Evolutionary conservation across 768 basidiomycete genomes (phyloP), one percentile per base, ranked within the genome.

Genomic region (Obba rivulosa): DNA sequence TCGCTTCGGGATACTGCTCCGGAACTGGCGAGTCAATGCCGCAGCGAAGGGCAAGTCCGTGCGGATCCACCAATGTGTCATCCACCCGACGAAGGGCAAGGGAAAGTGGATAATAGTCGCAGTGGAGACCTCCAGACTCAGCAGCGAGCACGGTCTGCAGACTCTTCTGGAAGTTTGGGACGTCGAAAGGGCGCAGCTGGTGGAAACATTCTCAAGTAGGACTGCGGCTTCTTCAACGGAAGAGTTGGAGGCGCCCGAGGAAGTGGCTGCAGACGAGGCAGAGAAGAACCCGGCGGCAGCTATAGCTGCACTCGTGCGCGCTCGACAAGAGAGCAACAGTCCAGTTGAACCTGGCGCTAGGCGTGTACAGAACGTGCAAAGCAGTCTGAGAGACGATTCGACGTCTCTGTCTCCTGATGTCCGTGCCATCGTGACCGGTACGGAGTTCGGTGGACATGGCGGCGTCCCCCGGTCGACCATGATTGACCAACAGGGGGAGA

Each of bases 61-160:
- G 2, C 76, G 80, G 34, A 78, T 94, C 20, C 77, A 89, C 51
- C 83, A 91, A 58, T 83, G 84, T 54, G 76, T 74, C 11, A 70
- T 93, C 0, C 95, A 98, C 58, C 95, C 94, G 0, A 79, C 85
- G 0, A 89, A 83, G 59, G 92, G 92, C 17, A 80, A 81, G 51
- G 92, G 92, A 0, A 83, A 85, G 41, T 97, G 92, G 92, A 73
- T 98, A 39, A 81, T 96, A 65, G 87, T 96, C 38, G 80, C 92
- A 0, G 67, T 86, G 14, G 87, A 87, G 58, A 70, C 79, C 2
- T 48, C 52, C 13, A 46, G 47, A 9, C 36, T 23, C n/a, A 11
- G 23, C 2, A 17, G 34, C n/a, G 58, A 57, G 43, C 45, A 37
- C 38, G 45, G 8, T 57, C 73, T 2, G 72, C 75, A 9, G 73